A percentile compares a stretch with the other conserved stretches of the same genome.
phyloP scores from a whole-genome alignment of 2,329 filamentous ascomycete species.

The Dryadomyces quercus-mongolicae region DNA sequence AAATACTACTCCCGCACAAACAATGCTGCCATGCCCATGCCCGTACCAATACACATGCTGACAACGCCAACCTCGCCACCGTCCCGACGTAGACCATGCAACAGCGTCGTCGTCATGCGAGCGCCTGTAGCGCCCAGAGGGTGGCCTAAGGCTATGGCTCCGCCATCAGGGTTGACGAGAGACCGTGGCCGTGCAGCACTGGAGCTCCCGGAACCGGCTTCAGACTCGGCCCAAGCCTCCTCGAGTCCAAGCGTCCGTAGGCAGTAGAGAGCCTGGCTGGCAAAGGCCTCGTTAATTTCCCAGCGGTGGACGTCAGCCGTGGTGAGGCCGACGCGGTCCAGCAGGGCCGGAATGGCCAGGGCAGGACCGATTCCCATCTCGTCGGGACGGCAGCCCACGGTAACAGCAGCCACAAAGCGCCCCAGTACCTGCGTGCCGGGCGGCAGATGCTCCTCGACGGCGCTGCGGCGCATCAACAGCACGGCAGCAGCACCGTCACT shows the following conservation, averaged over 20 bases:
- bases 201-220: background rate
- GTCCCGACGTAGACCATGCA: slow-evolving; percentile 53
- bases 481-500: slow-evolving; percentile 79
- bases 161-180: slow-evolving; percentile 82
- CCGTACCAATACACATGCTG: slow-evolving; percentile 80
- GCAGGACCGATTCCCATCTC: slow-evolving; percentile 93
- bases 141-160: slow-evolving; percentile 88
- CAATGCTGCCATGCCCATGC: slow-evolving; percentile 52
- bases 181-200: slow-evolving; percentile 20
- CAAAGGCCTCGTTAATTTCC: slow-evolving; percentile 86
- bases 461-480: slow-evolving; percentile 74
- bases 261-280: slow-evolving; percentile 57
- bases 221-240: slow-evolving; percentile 38
- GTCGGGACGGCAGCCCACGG: slow-evolving; percentile 70
- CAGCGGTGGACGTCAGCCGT: slow-evolving; percentile 66
- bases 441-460: slow-evolving; percentile 62
- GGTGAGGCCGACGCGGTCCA: slow-evolving; percentile 54
- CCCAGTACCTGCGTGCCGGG: slow-evolving; percentile 54
- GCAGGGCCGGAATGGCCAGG: slow-evolving; percentile 70
- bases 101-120: slow-evolving; percentile 62
- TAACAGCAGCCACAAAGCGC: slow-evolving; percentile 66
- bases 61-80: slow-evolving; percentile 71
- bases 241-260: slow-evolving; percentile 58
- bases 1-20: slow-evolving; percentile 19
- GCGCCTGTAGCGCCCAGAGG: slow-evolving; percentile 82